phyloP scores from a whole-genome alignment of 1,284 basidiomycete genomes.

The Tilletia indica region DNA sequence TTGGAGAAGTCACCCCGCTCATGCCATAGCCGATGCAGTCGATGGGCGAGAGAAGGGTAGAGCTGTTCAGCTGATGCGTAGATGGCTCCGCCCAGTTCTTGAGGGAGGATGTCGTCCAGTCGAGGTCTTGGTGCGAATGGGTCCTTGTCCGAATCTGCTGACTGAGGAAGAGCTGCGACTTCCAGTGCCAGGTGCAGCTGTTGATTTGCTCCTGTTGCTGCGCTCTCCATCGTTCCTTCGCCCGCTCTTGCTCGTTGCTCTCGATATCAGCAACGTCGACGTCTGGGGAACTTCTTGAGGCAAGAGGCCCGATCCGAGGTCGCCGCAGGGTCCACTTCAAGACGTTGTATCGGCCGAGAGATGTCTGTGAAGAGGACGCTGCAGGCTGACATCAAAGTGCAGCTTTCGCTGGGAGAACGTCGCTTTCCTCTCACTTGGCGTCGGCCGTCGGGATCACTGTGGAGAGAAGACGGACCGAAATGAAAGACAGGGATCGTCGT shows the following conservation, averaged over 20 bases:
- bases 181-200: neutral
- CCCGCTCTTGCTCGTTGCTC: no score
- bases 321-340: no score
- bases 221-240: neutral
- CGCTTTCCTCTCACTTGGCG: no score
- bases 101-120: neutral
- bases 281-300: no score
- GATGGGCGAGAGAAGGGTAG: neutral
- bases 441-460: no score
- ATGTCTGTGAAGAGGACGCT: no score
- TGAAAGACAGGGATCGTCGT: no score
- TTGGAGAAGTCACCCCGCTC: slow-evolving; percentile 18
- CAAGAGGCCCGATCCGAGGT: neutral
- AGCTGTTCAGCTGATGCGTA: slow-evolving; percentile 7
- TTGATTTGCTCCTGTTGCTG: neutral
- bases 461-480: no score
- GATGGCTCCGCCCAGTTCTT: neutral
- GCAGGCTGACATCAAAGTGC: no score
- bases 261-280: no score
- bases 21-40: slow-evolving; percentile 12
- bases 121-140: slow-evolving; percentile 21
- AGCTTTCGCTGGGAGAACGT: no score
- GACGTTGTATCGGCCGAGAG: no score
- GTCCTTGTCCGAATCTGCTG: slow-evolving; percentile 44
- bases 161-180: neutral